A percentile compares a stretch with the other conserved stretches of the same genome.
Conservation (phyloP, 768 basidiomycete genomes). For the Psilocybe cubensis region DNA sequence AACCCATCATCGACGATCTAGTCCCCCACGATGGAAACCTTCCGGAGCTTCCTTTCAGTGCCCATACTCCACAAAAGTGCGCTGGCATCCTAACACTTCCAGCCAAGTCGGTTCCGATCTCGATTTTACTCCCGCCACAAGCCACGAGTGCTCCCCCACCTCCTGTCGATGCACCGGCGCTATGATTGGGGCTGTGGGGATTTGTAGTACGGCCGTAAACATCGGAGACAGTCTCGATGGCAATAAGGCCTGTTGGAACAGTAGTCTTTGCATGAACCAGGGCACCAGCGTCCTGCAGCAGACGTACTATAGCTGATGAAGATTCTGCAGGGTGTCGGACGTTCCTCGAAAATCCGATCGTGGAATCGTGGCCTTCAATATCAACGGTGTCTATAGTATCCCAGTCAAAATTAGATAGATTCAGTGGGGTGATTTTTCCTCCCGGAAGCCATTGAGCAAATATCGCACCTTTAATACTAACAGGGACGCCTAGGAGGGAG, state of each 20-base stretch:
- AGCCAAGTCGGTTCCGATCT: conserved; percentile 74
- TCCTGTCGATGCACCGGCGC: conserved; percentile 68
- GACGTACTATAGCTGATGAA: conserved; percentile 57
- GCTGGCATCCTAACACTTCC: conserved; percentile 77
- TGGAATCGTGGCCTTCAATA: conserved; percentile 62
- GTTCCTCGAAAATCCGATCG: conserved; percentile 61
- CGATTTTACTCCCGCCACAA: conserved; percentile 64
- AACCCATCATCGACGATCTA: conserved; percentile 48
- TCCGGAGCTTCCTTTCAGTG: conserved; percentile 61
- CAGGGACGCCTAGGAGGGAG: conserved; percentile 67
- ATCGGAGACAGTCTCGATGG: conserved; percentile 61
- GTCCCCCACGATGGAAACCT: conserved; percentile 60
- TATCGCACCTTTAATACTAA: conserved; percentile 64
- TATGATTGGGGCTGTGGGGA: conserved; percentile 57
- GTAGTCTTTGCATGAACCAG: conserved; percentile 68
- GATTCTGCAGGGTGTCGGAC: conserved; percentile 44
- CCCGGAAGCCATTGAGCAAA: conserved; percentile 7
- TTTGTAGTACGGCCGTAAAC: conserved; percentile 67
- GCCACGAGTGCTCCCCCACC: conserved; percentile 74
- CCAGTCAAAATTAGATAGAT: conserved; percentile 1
- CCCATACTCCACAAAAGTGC: conserved; percentile 73
- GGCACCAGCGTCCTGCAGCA: conserved; percentile 66
- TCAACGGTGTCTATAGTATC: conserved; percentile 42
- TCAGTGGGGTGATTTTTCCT: conserved; percentile 1
- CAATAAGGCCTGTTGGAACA: conserved; percentile 56